These are phyloP conservation scores for Candida caryicola DNA, from an alignment of 805 yeast genomes.

Conservation along the genomic window DNA sequence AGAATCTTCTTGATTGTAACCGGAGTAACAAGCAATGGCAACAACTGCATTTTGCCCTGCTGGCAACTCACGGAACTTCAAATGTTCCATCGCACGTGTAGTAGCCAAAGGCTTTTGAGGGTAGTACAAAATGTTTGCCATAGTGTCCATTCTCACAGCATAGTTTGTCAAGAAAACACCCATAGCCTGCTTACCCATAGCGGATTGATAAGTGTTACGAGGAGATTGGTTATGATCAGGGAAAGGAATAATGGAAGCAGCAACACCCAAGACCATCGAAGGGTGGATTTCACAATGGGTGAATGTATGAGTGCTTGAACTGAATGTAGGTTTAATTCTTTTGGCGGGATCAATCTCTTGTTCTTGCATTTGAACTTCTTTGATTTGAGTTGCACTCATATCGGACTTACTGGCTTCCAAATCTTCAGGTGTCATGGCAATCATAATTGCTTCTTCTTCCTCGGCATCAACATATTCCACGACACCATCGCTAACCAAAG, in stretches of 20 bases:
- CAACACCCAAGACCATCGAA: slow-evolving; percentile 96
- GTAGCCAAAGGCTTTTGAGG: slow-evolving; percentile 99
- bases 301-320: slow-evolving; percentile 66
- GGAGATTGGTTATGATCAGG: slow-evolving; percentile 99
- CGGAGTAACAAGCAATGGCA: slow-evolving; percentile 96
- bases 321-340: slow-evolving; percentile 71
- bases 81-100: slow-evolving; percentile 94
- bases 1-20: slow-evolving; percentile 99
- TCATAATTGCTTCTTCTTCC: slow-evolving; percentile 97
- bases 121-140: slow-evolving; percentile 96
- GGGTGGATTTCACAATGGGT: slow-evolving; percentile 99
- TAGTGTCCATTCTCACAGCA: slow-evolving; percentile 97
- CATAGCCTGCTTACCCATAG: slow-evolving; percentile 99
- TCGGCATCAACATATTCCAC: slow-evolving; percentile 98
- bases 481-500: slow-evolving; percentile 78
- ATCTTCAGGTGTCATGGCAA: slow-evolving; percentile 99
- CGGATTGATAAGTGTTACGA: slow-evolving; percentile 98
- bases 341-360: slow-evolving; percentile 69
- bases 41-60: slow-evolving; percentile 99
- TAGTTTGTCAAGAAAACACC: slow-evolving; percentile 96
- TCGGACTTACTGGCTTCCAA: slow-evolving; percentile 60
- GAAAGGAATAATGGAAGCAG: slow-evolving; percentile 98
- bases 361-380: slow-evolving; percentile 40
- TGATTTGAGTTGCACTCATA: slow-evolving; percentile 41
- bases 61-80: slow-evolving; percentile 95